A percentile compares a stretch with the other conserved stretches of the same genome.
phyloP scores from a whole-genome alignment of 148 eudicot genomes.

The Vaccinium vitisidaea region DNA sequence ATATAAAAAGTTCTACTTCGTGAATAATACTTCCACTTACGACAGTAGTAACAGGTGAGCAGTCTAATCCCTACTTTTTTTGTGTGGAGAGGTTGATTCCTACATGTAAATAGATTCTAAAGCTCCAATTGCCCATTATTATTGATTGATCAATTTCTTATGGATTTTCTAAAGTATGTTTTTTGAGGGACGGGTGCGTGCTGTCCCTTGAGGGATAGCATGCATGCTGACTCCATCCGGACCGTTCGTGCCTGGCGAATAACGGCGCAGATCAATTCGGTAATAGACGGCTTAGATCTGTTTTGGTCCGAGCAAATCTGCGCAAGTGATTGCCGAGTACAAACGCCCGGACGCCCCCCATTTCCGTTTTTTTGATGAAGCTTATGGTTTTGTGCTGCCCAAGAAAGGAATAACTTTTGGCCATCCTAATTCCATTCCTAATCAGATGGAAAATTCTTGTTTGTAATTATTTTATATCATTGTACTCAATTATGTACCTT shows the following conservation, averaged over 20 bases:
- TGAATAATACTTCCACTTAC: neutral
- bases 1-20: neutral
- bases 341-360: too few species aligned
- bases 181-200: too few species aligned
- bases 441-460: constrained; percentile 3
- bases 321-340: too few species aligned
- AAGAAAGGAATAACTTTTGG: neutral
- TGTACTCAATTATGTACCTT: constrained; percentile 43
- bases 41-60: neutral
- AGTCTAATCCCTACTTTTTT: neutral
- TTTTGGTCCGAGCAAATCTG: too few species aligned
- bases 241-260: too few species aligned
- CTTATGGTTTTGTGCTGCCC: constrained; percentile 2
- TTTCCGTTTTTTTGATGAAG: neutral
- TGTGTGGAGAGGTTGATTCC: neutral
- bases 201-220: too few species aligned
- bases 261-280: too few species aligned
- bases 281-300: too few species aligned
- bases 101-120: neutral
- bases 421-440: neutral
- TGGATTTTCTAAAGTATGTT: too few species aligned
- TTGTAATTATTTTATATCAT: neutral
- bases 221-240: too few species aligned
- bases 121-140: neutral
- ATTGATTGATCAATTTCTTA: too few species aligned